phyloP scores from a whole-genome alignment of 768 basidiomycete species.

The Lactarius quietus region DNA sequence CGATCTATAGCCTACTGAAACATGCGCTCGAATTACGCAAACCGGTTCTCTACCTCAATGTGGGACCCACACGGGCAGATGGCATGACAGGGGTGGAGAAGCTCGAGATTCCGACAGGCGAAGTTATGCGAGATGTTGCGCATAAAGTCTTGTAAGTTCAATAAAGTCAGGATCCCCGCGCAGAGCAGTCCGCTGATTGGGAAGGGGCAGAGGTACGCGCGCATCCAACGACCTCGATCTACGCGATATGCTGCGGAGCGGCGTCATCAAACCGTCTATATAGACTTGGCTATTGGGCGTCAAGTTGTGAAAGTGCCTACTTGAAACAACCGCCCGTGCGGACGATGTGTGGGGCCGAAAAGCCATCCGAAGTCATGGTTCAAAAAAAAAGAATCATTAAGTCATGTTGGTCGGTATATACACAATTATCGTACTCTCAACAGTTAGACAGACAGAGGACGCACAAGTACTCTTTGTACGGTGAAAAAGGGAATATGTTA shows the following conservation, averaged over 20 bases:
- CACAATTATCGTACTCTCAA: constrained; percentile 2
- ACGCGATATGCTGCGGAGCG: constrained; percentile 52
- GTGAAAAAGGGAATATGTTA: constrained; percentile 15
- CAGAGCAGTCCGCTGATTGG: neutral
- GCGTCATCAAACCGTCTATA: constrained; percentile 49
- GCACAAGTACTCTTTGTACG: neutral
- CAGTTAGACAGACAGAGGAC: constrained; percentile 6
- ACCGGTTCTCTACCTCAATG: constrained; percentile 77
- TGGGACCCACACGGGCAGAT: constrained; percentile 89
- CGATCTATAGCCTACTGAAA: constrained; percentile 55
- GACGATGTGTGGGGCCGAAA: neutral
- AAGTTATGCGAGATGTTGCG: constrained; percentile 67
- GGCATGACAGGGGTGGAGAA: constrained; percentile 63
- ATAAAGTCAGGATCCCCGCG: neutral
- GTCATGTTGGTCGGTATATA: constrained; percentile 12
- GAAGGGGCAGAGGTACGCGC: constrained; percentile 42
- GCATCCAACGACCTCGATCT: constrained; percentile 45
- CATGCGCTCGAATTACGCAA: constrained; percentile 72
- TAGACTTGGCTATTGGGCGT: constrained; percentile 34
- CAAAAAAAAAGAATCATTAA: constrained; percentile 1
- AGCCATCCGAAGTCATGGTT: no score
- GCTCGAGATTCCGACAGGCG: constrained; percentile 71
- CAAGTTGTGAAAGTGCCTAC: neutral
- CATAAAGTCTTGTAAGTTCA: constrained; percentile 54
- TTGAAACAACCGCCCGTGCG: neutral